Base-by-base conservation (phyloP, 495 filamentous ascomycete species). In the Daldinia vernicosa region DNA sequence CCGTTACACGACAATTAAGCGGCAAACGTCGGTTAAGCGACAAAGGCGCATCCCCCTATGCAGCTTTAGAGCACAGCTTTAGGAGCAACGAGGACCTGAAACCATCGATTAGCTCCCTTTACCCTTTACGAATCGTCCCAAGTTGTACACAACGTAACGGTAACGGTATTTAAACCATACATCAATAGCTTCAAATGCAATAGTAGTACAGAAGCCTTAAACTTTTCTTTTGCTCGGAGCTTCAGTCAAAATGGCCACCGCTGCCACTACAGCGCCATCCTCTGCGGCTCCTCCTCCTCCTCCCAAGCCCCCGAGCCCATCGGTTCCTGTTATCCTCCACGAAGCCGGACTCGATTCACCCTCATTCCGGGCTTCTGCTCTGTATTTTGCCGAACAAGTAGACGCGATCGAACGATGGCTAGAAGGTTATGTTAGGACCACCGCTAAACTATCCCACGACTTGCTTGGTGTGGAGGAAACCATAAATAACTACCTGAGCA, bases 261-360 rank as follows among this genome's bases (percentile, higher is more conserved):
- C 67, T 51, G 19, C 70, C 26, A 27, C 62, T n/a, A 27, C 70
- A 11, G 50, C 68, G 47, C 30, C 56, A 14, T 51, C 72, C 6
- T 28, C 71, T 12, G 43, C 66, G 19, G 59, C 70, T n/a, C 55
- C 66, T 22, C 27, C 69, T n/a, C 28, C 74, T 54, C 50, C 55
- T 22, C 54, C 70, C 45, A 80, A 76, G 51, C 69, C 69, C 51
- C 60, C 82, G 47, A 73, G 79, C 66, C 80, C 80, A 47, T 78
- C 82, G 37, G 83, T 87, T 39, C 95, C 95, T n/a, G 96, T 98
- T 30, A 87, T 88, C 52, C 86, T 97, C 63, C 94, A 92, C 84
- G 95, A 99, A 86, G 95, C 95, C 53, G 92, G 94, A 30, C 90
- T 98, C 80, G 95, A 99, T 80, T 95, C 93, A 3, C 95, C 95